phyloP scores from a whole-genome alignment of 2,329 filamentous ascomycete species.

The Dothistroma pini region DNA sequence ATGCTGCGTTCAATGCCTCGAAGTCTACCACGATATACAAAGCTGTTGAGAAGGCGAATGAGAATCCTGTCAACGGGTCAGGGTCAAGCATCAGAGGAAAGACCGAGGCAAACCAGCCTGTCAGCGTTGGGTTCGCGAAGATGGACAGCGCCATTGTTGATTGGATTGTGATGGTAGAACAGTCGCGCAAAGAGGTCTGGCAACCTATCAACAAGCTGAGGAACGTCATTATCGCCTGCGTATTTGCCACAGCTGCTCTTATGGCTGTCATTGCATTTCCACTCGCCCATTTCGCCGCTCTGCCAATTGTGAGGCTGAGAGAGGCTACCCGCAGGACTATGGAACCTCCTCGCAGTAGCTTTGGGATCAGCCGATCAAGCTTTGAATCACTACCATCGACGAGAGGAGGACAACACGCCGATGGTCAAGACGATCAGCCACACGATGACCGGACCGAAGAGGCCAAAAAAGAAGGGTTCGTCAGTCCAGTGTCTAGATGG shows the following conservation, averaged over 20 bases:
- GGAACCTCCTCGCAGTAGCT: slow-evolving; percentile 54
- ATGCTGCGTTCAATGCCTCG: slow-evolving; percentile 55
- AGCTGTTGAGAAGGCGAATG: slow-evolving; percentile 50
- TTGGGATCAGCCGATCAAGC: slow-evolving; percentile 35
- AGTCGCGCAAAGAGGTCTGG: slow-evolving; percentile 70
- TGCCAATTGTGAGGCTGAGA: slow-evolving; percentile 73
- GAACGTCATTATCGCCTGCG: slow-evolving; percentile 75
- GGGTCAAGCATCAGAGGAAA: slow-evolving; percentile 58
- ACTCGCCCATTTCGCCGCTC: slow-evolving; percentile 75
- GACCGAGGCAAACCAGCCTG: slow-evolving; percentile 66
- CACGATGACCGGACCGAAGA: slow-evolving; percentile 26
- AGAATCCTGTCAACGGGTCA: slow-evolving; percentile 53
- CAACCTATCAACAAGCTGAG: slow-evolving; percentile 70
- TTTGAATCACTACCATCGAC: slow-evolving; percentile 31
- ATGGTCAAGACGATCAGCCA: slow-evolving; percentile 47
- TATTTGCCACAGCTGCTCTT: slow-evolving; percentile 73
- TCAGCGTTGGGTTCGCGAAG: slow-evolving; percentile 78
- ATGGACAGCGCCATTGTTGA: slow-evolving; percentile 66
- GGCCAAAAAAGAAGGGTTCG: slow-evolving; percentile 46
- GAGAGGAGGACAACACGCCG: slow-evolving; percentile 12
- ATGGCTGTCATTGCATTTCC: slow-evolving; percentile 71
- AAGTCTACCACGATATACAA: slow-evolving; percentile 61
- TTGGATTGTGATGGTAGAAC: slow-evolving; percentile 81
- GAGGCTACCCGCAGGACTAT: slow-evolving; percentile 71
- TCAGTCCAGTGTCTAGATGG: slow-evolving; percentile 35